A percentile compares a stretch with the other conserved stretches of the same genome.
phyloP scores from a whole-genome alignment of 257 asterid genomes.

The Nicotiana knightiana region DNA sequence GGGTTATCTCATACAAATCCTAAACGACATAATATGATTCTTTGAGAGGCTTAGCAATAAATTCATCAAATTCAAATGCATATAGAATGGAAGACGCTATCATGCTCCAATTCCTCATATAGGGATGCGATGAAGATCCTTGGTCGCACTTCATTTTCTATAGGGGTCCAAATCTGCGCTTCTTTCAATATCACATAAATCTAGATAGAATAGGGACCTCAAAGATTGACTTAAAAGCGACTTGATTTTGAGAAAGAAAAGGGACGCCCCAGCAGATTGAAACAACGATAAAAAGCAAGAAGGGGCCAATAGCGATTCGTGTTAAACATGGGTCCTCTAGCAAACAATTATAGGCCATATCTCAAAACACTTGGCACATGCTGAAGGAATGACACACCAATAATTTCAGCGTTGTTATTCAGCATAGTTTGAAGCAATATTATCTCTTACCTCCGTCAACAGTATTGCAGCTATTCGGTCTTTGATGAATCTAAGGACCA shows the following conservation, averaged over 20 bases:
- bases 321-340: not conserved
- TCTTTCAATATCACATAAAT: not conserved
- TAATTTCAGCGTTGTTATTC: not conserved
- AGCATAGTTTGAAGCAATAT: conserved; percentile 10
- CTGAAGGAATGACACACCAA: conserved; percentile 8
- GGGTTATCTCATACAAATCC: not conserved
- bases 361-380: not conserved
- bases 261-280: not conserved
- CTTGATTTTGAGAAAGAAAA: not conserved
- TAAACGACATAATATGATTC: conserved; percentile 1
- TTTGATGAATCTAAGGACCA: conserved; percentile 85
- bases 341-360: not conserved
- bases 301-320: not conserved
- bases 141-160: not conserved
- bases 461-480: conserved; percentile 84
- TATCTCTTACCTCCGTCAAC: conserved; percentile 62
- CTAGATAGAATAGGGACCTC: not conserved
- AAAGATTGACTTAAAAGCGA: not conserved
- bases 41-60: not conserved
- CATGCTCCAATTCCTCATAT: not conserved
- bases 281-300: not conserved
- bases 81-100: not conserved
- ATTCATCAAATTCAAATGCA: not conserved
- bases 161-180: not conserved
- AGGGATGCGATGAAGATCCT: not conserved